These are phyloP conservation scores for Leptographium wingfieldii DNA, from an alignment of 2,329 filamentous ascomycete genomes.

Conservation along the genomic window DNA sequence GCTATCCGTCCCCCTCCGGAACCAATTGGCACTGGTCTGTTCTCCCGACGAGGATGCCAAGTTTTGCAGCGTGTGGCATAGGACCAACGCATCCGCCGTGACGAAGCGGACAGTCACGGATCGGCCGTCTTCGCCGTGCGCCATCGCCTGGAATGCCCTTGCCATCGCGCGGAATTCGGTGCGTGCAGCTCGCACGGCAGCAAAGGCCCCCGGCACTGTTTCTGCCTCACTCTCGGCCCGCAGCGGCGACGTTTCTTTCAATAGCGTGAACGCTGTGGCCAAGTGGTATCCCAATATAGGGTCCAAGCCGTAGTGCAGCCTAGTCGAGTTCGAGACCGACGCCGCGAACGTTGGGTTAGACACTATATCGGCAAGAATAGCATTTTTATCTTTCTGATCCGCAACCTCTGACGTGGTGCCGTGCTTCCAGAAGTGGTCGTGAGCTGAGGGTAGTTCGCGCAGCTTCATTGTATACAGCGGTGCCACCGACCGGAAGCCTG, in stretches of 20 bases:
- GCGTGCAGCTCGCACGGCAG: slow-evolving; percentile 21
- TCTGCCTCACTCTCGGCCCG: slow-evolving; percentile 10
- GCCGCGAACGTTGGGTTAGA: slow-evolving; percentile 33
- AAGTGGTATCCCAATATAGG: slow-evolving; percentile 46
- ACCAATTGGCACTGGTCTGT: slow-evolving; percentile 18
- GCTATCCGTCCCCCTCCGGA: slow-evolving; percentile 27
- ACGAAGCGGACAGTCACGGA: slow-evolving; percentile 31
- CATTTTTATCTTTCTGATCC: neutral
- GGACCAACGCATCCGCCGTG: slow-evolving; percentile 34
- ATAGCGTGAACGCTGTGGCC: slow-evolving; percentile 29
- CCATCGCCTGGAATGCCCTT: slow-evolving; percentile 22
- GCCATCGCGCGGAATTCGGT: slow-evolving; percentile 35
- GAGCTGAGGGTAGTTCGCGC: neutral
- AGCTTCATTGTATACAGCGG: neutral
- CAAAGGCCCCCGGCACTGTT: neutral
- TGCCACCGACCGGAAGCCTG: neutral
- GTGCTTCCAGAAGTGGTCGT: slow-evolving; percentile 22
- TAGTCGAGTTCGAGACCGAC: slow-evolving; percentile 20
- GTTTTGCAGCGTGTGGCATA: slow-evolving; percentile 37
- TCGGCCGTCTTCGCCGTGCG: neutral
- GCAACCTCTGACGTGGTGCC: slow-evolving; percentile 16
- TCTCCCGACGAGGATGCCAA: slow-evolving; percentile 10
- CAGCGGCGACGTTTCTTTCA: slow-evolving; percentile 27
- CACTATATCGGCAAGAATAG: neutral
- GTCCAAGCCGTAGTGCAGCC: slow-evolving; percentile 35